Base-by-base conservation (phyloP, 305 asterid genomes). In the Salvia sclarea region DNA sequence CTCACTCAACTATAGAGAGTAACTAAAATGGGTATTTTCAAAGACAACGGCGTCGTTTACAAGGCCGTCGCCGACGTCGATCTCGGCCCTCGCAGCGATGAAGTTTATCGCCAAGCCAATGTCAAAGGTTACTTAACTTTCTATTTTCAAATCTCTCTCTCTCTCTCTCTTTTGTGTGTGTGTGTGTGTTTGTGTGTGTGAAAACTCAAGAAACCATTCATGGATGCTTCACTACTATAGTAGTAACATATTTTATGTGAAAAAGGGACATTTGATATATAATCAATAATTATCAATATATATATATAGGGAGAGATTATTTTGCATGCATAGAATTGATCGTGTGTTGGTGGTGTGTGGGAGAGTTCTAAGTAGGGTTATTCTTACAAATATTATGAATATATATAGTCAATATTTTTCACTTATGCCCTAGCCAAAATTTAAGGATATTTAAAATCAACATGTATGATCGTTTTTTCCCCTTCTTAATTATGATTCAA, bases 31-130 rank as follows among this genome's bases (percentile, higher is more conserved):
- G 94, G 89, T 21, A 10, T 89, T 57, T 40, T 89, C 25, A 84
- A 71, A 72, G 84, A 65, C 25, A 76, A 79, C 55, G 95, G 95
- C 11, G 82, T 61, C 13, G 84, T 80, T 53, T 92, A 90, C 90
- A 77, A 81, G 78, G 78, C 82, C 12, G 89, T 61, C 33, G 86
- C 78, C 6, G 84, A 82, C 14, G 84, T 90, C 57, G 93, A 90
- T 85, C 84, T 92, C 62, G 83, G 93, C 61, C 87, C 89, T 12
- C 37, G 74, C 37, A 90, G 94, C 61, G 75, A 82, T 18, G 86
- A 92, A 50, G 60, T 80, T 54, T 92, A 92, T 66, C 81, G 83
- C 74, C 73, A 30, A 28, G 88, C 97, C 68, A 76, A 92, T 56
- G 97, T 92, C 79, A 90, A 92, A 85, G 98, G 98, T 91, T 21